Evolutionary conservation across 352 stramenopile species (phyloP), one percentile per base, ranked within the genome.

Genomic region (Globisporangium iwayamae): DNA sequence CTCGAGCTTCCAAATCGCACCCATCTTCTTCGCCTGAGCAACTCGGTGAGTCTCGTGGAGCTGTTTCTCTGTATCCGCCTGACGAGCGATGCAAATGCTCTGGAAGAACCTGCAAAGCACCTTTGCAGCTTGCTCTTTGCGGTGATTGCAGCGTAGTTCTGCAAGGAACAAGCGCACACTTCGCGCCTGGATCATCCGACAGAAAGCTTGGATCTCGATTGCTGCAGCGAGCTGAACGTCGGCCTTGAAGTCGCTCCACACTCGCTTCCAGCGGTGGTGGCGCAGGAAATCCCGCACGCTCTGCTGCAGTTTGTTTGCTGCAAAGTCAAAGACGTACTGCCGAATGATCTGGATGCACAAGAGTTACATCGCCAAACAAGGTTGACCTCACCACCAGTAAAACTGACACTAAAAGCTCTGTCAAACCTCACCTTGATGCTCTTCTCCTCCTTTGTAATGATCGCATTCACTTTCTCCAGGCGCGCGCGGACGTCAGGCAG

Each of bases 171-270:
- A 6, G 14, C 62, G 65, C 1, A 66, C 34, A 18, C 59, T 61
- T 39, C 69, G 79, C 5, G 67, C 73, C 18, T 51, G 54, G 8
- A 62, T 67, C 75, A 85, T 86, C 6, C 76, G 69, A 52, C 62
- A 75, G 0, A 58, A 63, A 0, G 73, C 56, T 60, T 91, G 80
- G 46, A 91, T 86, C 10, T 70, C 68, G 8, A 89, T 43, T 3
- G 66, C 71, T 13, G 80, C 78, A 51, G 80, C 71, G 9, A 77
- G 73, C 3, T 59, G 36, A 1, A 65, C 75, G 25, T 87, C 70
- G 16, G 78, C 58, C 28, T 73, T 72, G 43, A 89, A 85, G 3
- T 48, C 30, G 10, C 14, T 51, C 69, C 80, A 80, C 1, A 78
- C 34, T 0, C 38, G 62, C 28, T 76, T 86, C 82, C 82, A 91